phyloP scores from a whole-genome alignment of 495 filamentous ascomycete species.

The Neurospora sp. region DNA sequence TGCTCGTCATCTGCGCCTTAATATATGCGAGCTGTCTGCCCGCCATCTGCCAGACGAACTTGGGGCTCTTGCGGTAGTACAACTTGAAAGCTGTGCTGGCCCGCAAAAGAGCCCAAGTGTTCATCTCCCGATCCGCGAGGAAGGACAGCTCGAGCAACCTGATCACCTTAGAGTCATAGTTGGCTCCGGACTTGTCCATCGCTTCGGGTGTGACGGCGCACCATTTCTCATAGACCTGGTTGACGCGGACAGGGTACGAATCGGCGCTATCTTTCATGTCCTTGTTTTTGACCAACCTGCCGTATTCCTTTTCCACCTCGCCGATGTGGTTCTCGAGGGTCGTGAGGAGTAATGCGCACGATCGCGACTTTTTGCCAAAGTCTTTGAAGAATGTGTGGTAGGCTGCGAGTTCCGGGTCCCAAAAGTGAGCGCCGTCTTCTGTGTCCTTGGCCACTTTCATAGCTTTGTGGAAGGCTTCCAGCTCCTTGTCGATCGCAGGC shows the following conservation, averaged over 20 bases:
- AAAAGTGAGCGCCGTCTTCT: conserved; percentile 6
- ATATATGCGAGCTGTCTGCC: conserved; percentile 53
- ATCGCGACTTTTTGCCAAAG: conserved; percentile 13
- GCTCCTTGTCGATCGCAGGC: conserved; percentile 40
- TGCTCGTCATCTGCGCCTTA: conserved; percentile 37
- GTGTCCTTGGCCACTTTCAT: conserved; percentile 22
- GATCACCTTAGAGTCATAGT: conserved; percentile 19
- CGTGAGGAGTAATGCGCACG: conserved; percentile 19
- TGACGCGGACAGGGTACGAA: conserved; percentile 31
- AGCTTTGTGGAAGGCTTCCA: conserved; percentile 29
- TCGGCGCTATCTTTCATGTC: conserved; percentile 11
- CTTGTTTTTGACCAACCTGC: conserved; percentile 2
- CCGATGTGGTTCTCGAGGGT: conserved; percentile 26
- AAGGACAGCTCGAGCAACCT: conserved; percentile 35
- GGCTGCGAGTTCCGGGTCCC: conserved; percentile 41
- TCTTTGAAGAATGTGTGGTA: conserved; percentile 30
- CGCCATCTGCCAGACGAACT: conserved; percentile 54
- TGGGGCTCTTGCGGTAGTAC: conserved; percentile 22
- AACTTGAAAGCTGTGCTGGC: conserved; percentile 51
- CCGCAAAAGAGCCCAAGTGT: conserved; percentile 47
- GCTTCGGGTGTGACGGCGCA: conserved; percentile 29
- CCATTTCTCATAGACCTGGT: conserved; percentile 33
- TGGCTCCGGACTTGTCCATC: conserved; percentile 8
- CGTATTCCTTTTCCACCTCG: conserved; percentile 23
- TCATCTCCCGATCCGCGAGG: conserved; percentile 16